Base-by-base conservation (phyloP, 1,284 basidiomycete species). In the Ceratobasidium sp. region DNA sequence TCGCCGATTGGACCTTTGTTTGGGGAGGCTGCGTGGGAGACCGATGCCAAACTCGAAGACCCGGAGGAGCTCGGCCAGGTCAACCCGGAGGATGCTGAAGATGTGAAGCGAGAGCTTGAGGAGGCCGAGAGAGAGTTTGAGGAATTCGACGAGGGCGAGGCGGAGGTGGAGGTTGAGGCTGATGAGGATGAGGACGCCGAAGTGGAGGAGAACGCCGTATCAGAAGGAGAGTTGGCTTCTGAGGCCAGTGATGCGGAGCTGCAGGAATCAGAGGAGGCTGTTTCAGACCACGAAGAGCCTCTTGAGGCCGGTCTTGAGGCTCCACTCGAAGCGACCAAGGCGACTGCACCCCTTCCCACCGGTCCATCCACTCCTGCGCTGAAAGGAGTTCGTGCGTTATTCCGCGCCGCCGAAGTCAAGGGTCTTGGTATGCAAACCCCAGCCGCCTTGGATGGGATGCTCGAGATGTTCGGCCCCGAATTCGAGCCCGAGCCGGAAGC, bases 331-430 rank as follows among this genome's bases (percentile, higher is more conserved):
- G 15, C 5, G 19, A 47, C 17, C 14, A 45, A 50, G 22, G 14
- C 50, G 29, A 72, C 56, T 17, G 47, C 60, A 2, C 45, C 47
- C 1, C 2, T 59, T 22, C 29, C 69, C 3, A 51, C 44, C 24
- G 69, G 57, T 11, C 69, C 69, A 6, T 72, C 69, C 29, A 72
- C 69, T 4, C 69, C 69, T 19, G 69, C 69, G 9, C 54, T 72
- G 45, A 72, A 72, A 31, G 69, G 69, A 19, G 56, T 72, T 19
- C 69, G 69, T 19, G 44, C 69, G 1, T 22, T 72, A 19, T 72
- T 72, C 69, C 69, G 69, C 5, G 57, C 56, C n/a, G 69, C 56
- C 17, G 69, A 72, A 33, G 69, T 72, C 57, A 72, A 60, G 36
- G 69, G 69, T 1, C 56, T 72, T 8, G 69, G 69, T 6, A 60